Evolutionary conservation across 169 alveolate species (phyloP), one percentile per base, ranked within the genome.

Genomic region (Plasmodium blacklocki): DNA sequence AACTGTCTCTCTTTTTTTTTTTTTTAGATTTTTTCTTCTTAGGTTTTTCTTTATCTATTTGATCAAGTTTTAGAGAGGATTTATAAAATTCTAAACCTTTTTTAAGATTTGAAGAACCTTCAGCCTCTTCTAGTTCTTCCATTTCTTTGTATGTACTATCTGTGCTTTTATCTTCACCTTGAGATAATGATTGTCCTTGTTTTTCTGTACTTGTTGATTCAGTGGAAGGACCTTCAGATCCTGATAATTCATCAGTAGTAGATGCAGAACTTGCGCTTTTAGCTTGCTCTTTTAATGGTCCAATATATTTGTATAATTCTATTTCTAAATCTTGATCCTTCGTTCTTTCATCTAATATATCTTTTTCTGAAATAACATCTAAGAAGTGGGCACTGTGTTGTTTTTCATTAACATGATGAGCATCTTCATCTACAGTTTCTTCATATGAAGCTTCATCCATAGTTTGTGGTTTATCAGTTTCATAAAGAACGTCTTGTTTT

Each of bases 321-420:
- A 63, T 64, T 78, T 78, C 78, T 66, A 78, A 66, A 45, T 78
- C 78, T 59, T 78, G 47, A 78, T 78, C 54, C 21, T 39, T 62
- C 4, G 21, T 56, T 6, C 3, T 56, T 15, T 56, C 18, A 15
- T 6, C 14, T 18, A 15, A 56, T 56, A 56, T 56, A 11, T 56
- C 64, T 56, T 56, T 0, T 8, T 67, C 76, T 66, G 88, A 29
- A 15, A 74, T 29, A 43, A 45, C 45, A 39, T 52, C 21, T 60
- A 60, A 29, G 63, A 59, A 74, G 18, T 74, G 43, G 19, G 74
- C 26, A 39, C 26, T 12, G 12, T 45, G 58, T 32, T 73, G 47
- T 49, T 73, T n/a, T 32, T 18, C 2, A 23, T 73, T 56, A 58
- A 26, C 29, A n/a, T 19, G n/a, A 14, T 63, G 74, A 59, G 21